Percentiles rank a stretch among this genome's conserved stretches.
Evolutionary conservation across 2,329 filamentous ascomycete species (phyloP).

Genomic region (Colletotrichum acutatum): DNA sequence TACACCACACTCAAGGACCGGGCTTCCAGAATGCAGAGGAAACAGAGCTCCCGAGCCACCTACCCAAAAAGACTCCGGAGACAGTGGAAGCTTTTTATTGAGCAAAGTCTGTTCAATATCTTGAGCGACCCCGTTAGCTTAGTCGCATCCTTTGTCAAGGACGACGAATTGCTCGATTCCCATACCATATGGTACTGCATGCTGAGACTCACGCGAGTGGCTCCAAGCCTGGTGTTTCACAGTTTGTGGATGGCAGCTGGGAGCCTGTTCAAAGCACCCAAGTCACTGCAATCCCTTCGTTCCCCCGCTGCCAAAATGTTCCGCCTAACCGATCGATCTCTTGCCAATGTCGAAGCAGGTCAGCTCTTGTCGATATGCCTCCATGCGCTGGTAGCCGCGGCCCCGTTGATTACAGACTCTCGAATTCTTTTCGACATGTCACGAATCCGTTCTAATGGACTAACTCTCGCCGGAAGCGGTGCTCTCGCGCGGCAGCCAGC

Average conservation of each 20-base stretch:
- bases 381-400: conserved; percentile 70
- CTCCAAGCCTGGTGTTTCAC: conserved; percentile 69
- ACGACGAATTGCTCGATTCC: conserved; percentile 66
- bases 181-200: conserved; percentile 73
- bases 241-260: conserved; percentile 72
- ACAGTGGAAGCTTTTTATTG: conserved; percentile 70
- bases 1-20: conserved; percentile 20
- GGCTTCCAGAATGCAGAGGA: conserved; percentile 48
- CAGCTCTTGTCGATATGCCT: conserved; percentile 69
- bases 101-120: conserved; percentile 73
- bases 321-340: conserved; percentile 45
- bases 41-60: conserved; percentile 38
- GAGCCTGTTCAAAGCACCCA: conserved; percentile 67
- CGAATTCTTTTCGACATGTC: conserved; percentile 68
- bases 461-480: conserved; percentile 59
- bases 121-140: conserved; percentile 67
- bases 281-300: conserved; percentile 52
- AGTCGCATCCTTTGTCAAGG: conserved; percentile 66
- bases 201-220: conserved; percentile 66
- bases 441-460: conserved; percentile 65
- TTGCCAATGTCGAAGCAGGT: conserved; percentile 62
- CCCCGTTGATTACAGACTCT: conserved; percentile 60
- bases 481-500: conserved; percentile 58
- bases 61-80: conserved; percentile 48
- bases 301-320: conserved; percentile 52